phyloP scores from a whole-genome alignment of 768 basidiomycete species.

The Trichaptum fuscoviolaceum region DNA sequence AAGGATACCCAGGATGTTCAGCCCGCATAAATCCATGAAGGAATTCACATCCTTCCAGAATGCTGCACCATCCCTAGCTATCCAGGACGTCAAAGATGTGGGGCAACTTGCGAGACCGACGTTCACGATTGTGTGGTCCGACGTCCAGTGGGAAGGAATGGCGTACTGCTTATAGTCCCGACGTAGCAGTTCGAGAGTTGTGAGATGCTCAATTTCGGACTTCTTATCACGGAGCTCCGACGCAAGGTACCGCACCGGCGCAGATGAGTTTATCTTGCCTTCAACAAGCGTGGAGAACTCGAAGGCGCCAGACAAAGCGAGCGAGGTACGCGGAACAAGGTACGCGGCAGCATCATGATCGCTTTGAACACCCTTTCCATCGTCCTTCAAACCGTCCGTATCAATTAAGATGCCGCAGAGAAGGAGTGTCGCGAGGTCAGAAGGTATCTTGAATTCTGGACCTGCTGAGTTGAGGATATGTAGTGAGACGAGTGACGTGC shows the following conservation, averaged over 20 bases:
- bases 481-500: constrained; percentile 60
- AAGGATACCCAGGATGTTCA: constrained; percentile 76
- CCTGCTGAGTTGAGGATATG: constrained; percentile 22
- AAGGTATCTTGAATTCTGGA: constrained; percentile 32
- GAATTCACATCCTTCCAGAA: constrained; percentile 34
- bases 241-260: constrained; percentile 42
- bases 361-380: constrained; percentile 65
- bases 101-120: constrained; percentile 85
- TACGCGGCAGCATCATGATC: constrained; percentile 63
- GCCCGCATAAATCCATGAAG: constrained; percentile 62
- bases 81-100: constrained; percentile 53
- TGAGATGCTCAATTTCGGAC: constrained; percentile 59
- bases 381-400: constrained; percentile 70
- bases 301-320: constrained; percentile 24
- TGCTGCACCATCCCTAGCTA: constrained; percentile 33
- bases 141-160: constrained; percentile 40
- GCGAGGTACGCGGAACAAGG: constrained; percentile 55
- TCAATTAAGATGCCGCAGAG: constrained; percentile 82
- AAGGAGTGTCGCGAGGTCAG: constrained; percentile 69
- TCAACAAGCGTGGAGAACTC: no score
- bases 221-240: constrained; percentile 53
- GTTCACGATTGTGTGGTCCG: constrained; percentile 36
- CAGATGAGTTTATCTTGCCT: not conserved
- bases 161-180: constrained; percentile 95
- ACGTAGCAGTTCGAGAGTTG: constrained; percentile 71